Percentiles rank a stretch among this genome's conserved stretches.
Evolutionary conservation across 2,329 filamentous ascomycete genomes (phyloP).

Genomic region (Uncinocarpus reesii): DNA sequence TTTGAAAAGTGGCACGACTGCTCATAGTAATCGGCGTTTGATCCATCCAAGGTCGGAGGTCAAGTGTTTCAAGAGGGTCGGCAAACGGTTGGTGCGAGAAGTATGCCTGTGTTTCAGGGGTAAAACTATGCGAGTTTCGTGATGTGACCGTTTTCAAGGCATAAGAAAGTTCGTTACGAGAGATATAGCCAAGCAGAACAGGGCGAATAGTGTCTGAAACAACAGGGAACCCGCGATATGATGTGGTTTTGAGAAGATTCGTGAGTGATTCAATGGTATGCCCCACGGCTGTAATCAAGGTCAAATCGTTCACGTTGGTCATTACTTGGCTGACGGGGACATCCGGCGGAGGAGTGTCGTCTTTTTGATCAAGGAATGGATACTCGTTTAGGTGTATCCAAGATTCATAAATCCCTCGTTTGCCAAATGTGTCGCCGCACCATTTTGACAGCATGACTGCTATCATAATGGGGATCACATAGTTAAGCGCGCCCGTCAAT

Average conservation of each 20-base stretch:
- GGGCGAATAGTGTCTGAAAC: constrained; percentile 68
- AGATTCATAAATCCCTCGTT: constrained; percentile 87
- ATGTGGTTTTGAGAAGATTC: constrained; percentile 59
- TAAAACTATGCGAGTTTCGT: constrained; percentile 40
- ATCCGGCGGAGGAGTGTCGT: constrained; percentile 68
- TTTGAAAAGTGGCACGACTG: constrained; percentile 61
- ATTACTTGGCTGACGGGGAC: constrained; percentile 80
- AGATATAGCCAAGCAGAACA: constrained; percentile 83
- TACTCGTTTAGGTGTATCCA: constrained; percentile 97
- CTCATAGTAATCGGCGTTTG: constrained; percentile 91
- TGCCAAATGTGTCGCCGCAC: constrained; percentile 91
- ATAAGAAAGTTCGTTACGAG: constrained; percentile 75
- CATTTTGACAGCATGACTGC: constrained; percentile 97
- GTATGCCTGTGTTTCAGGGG: constrained; percentile 64
- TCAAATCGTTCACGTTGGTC: constrained; percentile 83
- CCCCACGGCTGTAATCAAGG: constrained; percentile 74
- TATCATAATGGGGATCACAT: constrained; percentile 97
- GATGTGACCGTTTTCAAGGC: constrained; percentile 57
- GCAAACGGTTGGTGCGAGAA: constrained; percentile 76
- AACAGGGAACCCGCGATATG: constrained; percentile 85
- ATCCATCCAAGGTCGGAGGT: constrained; percentile 96
- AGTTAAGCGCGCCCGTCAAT: constrained; percentile 87
- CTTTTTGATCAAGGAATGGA: constrained; percentile 85
- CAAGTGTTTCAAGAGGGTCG: constrained; percentile 66
- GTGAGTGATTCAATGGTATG: constrained; percentile 73